These are phyloP conservation scores for Picea engelmannii DNA, from an alignment of 83 land plant genomes.

Conservation along the genomic window DNA sequence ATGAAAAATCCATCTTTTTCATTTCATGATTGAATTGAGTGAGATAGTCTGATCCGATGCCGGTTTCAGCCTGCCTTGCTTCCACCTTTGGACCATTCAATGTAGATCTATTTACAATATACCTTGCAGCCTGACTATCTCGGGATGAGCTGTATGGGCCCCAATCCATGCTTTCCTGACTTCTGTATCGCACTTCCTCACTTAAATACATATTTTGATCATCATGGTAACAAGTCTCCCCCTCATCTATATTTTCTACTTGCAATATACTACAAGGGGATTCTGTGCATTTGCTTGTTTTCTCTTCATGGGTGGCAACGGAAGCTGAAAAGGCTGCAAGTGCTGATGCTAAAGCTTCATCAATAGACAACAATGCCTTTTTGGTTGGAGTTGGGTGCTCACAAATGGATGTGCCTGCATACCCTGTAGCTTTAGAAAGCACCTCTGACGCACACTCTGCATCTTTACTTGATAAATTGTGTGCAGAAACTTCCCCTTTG, in stretches of 20 bases:
- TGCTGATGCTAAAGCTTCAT: constrained; percentile 67
- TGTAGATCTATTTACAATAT: neutral
- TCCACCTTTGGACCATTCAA: constrained; percentile 2
- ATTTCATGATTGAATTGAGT: neutral
- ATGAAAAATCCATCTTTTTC: neutral
- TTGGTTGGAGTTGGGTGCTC: neutral
- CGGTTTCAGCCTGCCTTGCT: neutral
- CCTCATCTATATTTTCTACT: constrained; percentile 5
- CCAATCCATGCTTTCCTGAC: constrained; percentile 11
- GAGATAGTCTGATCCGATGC: neutral
- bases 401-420: neutral
- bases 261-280: neutral
- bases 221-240: constrained; percentile 9
- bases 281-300: constrained; percentile 2
- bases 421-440: neutral
- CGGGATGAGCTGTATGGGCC: constrained; percentile 3
- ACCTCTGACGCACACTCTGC: neutral
- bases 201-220: neutral
- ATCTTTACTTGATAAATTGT: neutral
- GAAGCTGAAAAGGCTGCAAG: constrained; percentile 53
- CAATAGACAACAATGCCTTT: constrained; percentile 27
- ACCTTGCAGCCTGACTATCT: neutral
- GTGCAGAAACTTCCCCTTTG: neutral
- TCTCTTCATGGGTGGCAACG: constrained; percentile 24
- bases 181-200: constrained; percentile 6